These are phyloP conservation scores for Detonula confervacea DNA, from an alignment of 352 stramenopile genomes.

Conservation along the genomic window DNA sequence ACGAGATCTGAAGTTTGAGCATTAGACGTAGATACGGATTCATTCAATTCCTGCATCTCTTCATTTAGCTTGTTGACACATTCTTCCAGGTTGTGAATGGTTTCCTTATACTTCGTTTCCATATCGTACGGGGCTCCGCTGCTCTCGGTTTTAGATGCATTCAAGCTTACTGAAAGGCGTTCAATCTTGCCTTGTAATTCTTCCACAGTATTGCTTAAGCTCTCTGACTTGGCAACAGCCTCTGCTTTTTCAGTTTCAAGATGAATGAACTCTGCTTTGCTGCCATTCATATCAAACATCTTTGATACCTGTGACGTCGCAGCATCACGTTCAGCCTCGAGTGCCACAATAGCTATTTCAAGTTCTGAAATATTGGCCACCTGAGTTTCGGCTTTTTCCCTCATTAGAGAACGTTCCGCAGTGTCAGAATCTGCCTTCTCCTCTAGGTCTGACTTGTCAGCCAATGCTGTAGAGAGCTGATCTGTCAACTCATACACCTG, in stretches of 20 bases:
- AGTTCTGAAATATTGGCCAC: slow-evolving; percentile 3
- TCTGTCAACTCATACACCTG: slow-evolving; percentile 22
- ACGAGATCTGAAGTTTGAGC: slow-evolving; percentile 5
- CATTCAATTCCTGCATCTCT: slow-evolving; percentile 4
- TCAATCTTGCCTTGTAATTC: slow-evolving; percentile 5
- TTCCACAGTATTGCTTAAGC: not conserved
- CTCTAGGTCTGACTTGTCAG: slow-evolving; percentile 5
- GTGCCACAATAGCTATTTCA: not conserved
- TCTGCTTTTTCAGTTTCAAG: not conserved
- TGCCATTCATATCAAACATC: not conserved
- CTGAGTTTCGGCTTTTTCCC: slow-evolving; percentile 1
- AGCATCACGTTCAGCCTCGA: not conserved
- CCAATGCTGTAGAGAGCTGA: slow-evolving; percentile 7
- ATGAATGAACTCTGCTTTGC: not conserved
- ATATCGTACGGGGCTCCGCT: not conserved
- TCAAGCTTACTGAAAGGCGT: slow-evolving; percentile 11
- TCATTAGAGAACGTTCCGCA: not conserved
- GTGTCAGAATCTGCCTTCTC: not conserved
- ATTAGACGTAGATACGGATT: not conserved
- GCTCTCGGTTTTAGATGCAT: slow-evolving; percentile 6
- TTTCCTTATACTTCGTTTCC: slow-evolving; percentile 6
- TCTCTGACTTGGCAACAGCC: not conserved
- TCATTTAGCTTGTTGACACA: slow-evolving; percentile 8
- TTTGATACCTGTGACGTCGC: not conserved
- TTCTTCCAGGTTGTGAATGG: slow-evolving; percentile 8